phyloP scores from a whole-genome alignment of 75 land plant genomes.

The Cunninghamia lanceolata region DNA sequence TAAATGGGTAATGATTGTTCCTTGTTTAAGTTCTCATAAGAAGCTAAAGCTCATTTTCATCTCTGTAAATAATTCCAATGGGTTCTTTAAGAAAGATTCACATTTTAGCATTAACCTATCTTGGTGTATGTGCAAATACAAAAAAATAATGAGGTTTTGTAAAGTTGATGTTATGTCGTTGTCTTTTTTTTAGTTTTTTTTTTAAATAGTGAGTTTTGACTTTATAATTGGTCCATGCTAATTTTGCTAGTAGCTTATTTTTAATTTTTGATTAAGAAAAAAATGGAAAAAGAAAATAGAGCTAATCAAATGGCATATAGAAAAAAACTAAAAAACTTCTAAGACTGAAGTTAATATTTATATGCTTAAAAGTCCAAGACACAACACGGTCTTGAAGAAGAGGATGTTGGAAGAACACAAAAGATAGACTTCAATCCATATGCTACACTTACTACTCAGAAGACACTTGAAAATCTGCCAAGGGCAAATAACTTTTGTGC shows the following conservation, averaged over 20 bases:
- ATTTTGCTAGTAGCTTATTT: too few relatives aligned
- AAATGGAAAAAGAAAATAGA: too few relatives aligned
- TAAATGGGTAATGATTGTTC: background rate
- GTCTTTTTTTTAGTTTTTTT: too few relatives aligned
- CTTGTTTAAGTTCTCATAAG: background rate
- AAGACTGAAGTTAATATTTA: background rate
- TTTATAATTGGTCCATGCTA: too few relatives aligned
- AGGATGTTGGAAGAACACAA: background rate
- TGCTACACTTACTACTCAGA: background rate
- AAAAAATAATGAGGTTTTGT: too few relatives aligned
- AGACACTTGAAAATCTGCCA: background rate
- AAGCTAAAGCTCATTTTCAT: constrained; percentile 7
- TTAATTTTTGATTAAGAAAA: too few relatives aligned
- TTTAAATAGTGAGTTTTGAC: too few relatives aligned
- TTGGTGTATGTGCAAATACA: too few relatives aligned
- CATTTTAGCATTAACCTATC: too few relatives aligned
- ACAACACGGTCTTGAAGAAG: background rate
- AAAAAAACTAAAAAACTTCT: too few relatives aligned
- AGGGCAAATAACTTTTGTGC: background rate
- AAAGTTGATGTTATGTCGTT: too few relatives aligned
- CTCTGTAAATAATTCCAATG: constrained; percentile 29
- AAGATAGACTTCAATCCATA: background rate
- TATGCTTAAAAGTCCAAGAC: background rate
- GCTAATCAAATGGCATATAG: too few relatives aligned
- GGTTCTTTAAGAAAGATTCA: constrained; percentile 33